Evolutionary conservation across 2,329 filamentous ascomycete species (phyloP), one percentile per base, ranked within the genome.

Genomic region (Pseudocercospora fuligena): DNA sequence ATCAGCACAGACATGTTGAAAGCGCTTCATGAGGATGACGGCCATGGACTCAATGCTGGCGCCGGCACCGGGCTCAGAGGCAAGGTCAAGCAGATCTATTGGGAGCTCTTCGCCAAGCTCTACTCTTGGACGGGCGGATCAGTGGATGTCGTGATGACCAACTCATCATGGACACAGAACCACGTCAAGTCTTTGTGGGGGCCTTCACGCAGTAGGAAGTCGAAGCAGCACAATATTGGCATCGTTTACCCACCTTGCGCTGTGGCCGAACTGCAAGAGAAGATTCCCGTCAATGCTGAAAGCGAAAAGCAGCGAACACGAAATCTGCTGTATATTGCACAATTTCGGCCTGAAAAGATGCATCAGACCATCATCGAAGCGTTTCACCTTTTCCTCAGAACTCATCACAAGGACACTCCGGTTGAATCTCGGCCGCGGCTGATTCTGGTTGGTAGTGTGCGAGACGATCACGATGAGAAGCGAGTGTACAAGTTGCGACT

Each of bases 1-100:
- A 99, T 99, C 62, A 97, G 94, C 2, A 99, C 93, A 60, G 95
- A 99, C 75, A 99, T 99, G 95, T 87, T 99, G 3, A 86, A 88
- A 23, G 73, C 72, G 7, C 62, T 72, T 8, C 88, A 93, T 72
- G 88, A 91, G 8, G 70, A 72, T 8, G 69, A 68, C 3, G 57
- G 91, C 78, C 63, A 90, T 87, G 80, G 94, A 2, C 84, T 97
- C 64, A 95, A 98, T 77, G 92, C 94, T 4, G 94, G 94, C 33
- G 86, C 91, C 63, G 94, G 93, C 2, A 85, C 83, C 31, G 94
- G 94, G 0, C 75, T 85, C 29, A 89, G 87, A 66, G 94, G 94
- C 11, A 77, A 80, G 5, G 83, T 83, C 59, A 99, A 99, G 82
- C 89, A 87, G 73, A 78, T 85, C 16, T 99, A 99, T 82, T 99